Evolutionary conservation across 257 asterid genomes (phyloP), one percentile per base, ranked within the genome.

Genomic region (Forsythia suspensa): DNA sequence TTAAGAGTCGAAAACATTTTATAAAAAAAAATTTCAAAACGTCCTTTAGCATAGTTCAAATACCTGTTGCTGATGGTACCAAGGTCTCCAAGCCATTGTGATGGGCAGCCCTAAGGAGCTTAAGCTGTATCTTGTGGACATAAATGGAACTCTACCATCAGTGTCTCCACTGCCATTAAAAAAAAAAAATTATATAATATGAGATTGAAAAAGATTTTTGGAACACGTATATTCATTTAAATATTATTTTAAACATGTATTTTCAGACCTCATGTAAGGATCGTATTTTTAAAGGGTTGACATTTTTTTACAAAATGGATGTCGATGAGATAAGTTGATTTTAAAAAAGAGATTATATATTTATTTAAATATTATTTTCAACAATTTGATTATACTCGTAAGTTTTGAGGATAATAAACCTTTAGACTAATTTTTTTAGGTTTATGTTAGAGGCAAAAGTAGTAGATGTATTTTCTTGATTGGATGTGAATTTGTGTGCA

Each of bases 21-120:
- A 44, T 10, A 0, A 12, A 48, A 48, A 48, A 42, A 42, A 8
- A 42, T 40, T 43, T 2, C 48, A 13, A 29, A 29, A 29, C 34
- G 34, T 29, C 11, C 4, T 12, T 48, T 11, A 15, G 3, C 13
- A 13, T 44, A 2, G 10, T 4, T 12, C 7, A 63, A 7, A 44
- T 81, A 94, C 98, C 97, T 94, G 98, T 82, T 91, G 89, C 79
- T 88, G 77, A 73, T 92, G 95, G 89, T 90, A 94, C 98, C 98
- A 94, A 29, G 97, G 97, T 66, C 97, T 88, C 98, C 98, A 94
- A 52, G 93, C 86, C 66, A 46, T 76, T 81, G 84, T 89, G 76
- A 94, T 90, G n/a, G 89, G 84, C 70, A 94, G 91, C 29, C 88
- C 95, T 76, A 94, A 80, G 4, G 89, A 76, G 78, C 92, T 88